Conservation (phyloP, 202 grass and related monocot species). For the Panicum hallii region DNA sequence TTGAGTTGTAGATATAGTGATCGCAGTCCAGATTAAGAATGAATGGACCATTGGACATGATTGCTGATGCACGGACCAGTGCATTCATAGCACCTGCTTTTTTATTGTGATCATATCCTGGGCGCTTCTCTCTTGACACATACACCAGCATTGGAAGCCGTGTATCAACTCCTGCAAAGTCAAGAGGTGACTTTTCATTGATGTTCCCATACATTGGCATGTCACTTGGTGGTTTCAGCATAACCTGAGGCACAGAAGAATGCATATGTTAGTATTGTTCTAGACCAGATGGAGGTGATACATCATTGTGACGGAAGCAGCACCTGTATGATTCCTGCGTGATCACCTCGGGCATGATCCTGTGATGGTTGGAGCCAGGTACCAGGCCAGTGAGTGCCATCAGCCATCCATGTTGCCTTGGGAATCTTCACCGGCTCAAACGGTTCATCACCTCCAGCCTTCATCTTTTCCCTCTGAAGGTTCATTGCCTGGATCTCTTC, state of each 20-base stretch:
- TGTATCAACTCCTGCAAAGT: conserved; percentile 76
- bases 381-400: conserved; percentile 95
- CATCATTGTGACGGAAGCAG: conserved; percentile 19
- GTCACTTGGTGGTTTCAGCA: conserved; percentile 90
- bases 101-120: conserved; percentile 97
- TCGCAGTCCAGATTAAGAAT: conserved; percentile 99
- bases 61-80: conserved; percentile 86
- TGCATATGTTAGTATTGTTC: conserved; percentile 14
- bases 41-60: conserved; percentile 97
- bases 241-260: conserved; percentile 66
- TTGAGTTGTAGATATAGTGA: conserved; percentile 95
- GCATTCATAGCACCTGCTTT: conserved; percentile 99
- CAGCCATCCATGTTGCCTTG: conserved; percentile 99
- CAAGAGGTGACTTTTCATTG: conserved; percentile 58
- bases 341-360: conserved; percentile 81
- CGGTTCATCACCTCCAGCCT: conserved; percentile 73
- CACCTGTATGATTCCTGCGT: conserved; percentile 97
- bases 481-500: conserved; percentile 99
- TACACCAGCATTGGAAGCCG: conserved; percentile 96
- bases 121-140: conserved; percentile 92
- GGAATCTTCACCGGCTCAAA: conserved; percentile 89
- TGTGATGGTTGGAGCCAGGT: conserved; percentile 81
- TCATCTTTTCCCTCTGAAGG: conserved; percentile 75
- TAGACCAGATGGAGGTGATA: conserved; percentile 16
- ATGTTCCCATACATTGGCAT: conserved; percentile 66